Conservation (phyloP, 768 basidiomycete species). For the Hortiboletus flavorubellus region DNA sequence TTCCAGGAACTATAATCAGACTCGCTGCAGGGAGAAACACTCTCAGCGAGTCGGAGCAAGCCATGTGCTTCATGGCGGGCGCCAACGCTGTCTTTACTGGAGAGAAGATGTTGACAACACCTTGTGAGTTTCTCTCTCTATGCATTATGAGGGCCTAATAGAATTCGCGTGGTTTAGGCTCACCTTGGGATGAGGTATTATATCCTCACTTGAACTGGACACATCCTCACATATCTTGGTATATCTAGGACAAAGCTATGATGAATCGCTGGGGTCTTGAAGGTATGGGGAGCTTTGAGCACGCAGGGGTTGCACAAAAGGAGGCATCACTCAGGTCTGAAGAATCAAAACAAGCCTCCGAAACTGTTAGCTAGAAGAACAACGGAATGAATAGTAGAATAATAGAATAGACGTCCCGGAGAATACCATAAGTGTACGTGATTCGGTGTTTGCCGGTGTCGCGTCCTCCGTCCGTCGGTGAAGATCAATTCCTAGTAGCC, state of each 20-base stretch:
- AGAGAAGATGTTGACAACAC: slow-evolving; percentile 95
- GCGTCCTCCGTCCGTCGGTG: neutral
- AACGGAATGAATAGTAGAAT: neutral
- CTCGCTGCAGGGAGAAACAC: slow-evolving; percentile 92
- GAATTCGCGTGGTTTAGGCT: slow-evolving; percentile 45
- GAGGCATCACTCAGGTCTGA: slow-evolving; percentile 35
- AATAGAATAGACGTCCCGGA: neutral
- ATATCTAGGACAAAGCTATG: slow-evolving; percentile 81
- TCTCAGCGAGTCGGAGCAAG: slow-evolving; percentile 87
- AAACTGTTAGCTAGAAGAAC: neutral
- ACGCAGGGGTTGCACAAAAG: slow-evolving; percentile 54
- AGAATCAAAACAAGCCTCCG: neutral
- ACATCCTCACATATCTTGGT: neutral
- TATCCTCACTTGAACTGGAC: neutral
- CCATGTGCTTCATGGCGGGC: slow-evolving; percentile 98
- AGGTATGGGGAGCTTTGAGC: slow-evolving; percentile 90
- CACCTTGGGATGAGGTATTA: slow-evolving; percentile 88
- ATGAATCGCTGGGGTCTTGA: slow-evolving; percentile 89
- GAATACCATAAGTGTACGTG: neutral
- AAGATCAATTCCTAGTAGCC: no score
- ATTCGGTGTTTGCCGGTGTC: slow-evolving; percentile 26
- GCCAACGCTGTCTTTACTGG: slow-evolving; percentile 99
- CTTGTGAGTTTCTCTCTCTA: slow-evolving; percentile 55
- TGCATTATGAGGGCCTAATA: neutral
- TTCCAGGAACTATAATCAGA: slow-evolving; percentile 91